Percentiles rank a stretch among this genome's conserved stretches.
phyloP scores from a whole-genome alignment of 208 protist genomes.

The Entamoeba dispar region DNA sequence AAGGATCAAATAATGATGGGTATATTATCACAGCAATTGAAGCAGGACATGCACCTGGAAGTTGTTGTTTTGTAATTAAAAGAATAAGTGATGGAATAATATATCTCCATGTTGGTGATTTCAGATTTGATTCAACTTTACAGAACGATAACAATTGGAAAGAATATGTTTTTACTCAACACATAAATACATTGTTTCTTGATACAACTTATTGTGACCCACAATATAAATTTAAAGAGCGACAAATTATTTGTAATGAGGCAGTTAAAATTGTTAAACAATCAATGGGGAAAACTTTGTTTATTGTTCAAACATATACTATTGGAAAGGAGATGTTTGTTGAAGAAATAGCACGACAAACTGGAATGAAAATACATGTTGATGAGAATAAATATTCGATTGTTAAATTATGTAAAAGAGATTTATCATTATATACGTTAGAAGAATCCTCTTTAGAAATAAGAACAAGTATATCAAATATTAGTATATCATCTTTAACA shows the following conservation, averaged over 20 bases:
- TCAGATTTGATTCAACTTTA: not conserved
- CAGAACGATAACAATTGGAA: not conserved
- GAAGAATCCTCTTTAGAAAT: not conserved
- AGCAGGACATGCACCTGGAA: not conserved
- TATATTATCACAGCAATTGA: not conserved
- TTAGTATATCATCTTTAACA: not conserved
- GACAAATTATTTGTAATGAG: not conserved
- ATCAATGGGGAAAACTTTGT: not conserved
- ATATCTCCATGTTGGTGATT: not conserved
- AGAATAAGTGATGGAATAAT: not conserved
- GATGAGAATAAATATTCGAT: not conserved
- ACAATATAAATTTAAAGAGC: not conserved
- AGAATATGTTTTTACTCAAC: not conserved
- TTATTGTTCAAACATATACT: not conserved
- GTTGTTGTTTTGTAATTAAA: not conserved
- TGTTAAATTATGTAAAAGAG: not conserved
- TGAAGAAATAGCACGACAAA: not conserved
- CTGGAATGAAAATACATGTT: not conserved
- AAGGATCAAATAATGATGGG: not conserved
- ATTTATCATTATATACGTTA: not conserved
- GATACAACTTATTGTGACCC: not conserved
- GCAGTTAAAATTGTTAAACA: not conserved
- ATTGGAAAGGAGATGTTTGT: not conserved
- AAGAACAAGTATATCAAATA: not conserved
- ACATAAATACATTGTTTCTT: not conserved